phyloP scores from a whole-genome alignment of 1,139 yeast species.

The Kodamaea derodonti region DNA sequence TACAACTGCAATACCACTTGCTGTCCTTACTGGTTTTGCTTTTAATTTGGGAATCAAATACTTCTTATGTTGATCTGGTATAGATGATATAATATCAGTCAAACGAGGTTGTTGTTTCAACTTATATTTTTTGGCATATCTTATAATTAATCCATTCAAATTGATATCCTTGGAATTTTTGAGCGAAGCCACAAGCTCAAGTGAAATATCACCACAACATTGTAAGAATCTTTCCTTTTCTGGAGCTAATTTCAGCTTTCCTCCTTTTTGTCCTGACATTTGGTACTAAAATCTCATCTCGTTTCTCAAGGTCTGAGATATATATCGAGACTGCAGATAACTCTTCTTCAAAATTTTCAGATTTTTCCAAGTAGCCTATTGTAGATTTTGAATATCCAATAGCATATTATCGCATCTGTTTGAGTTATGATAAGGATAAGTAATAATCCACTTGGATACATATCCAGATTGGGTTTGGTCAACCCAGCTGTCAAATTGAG shows the following conservation, averaged over 20 bases:
- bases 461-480: no score
- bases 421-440: slow-evolving; percentile 8
- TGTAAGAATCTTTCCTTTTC: slow-evolving; percentile 91
- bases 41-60: slow-evolving; percentile 87
- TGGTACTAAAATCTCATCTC: not conserved
- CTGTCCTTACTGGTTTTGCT: slow-evolving; percentile 98
- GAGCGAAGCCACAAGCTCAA: slow-evolving; percentile 79
- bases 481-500: no score
- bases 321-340: not conserved
- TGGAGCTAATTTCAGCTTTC: slow-evolving; percentile 60
- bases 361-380: not conserved
- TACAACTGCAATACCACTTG: slow-evolving; percentile 97
- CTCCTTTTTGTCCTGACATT: not conserved
- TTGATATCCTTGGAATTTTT: slow-evolving; percentile 78
- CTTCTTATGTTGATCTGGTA: slow-evolving; percentile 93
- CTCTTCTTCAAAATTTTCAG: not conserved
- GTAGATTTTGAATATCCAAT: not conserved
- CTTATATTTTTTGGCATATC: slow-evolving; percentile 86
- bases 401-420: not conserved
- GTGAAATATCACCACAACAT: slow-evolving; percentile 89
- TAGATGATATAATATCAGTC: slow-evolving; percentile 90
- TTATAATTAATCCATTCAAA: slow-evolving; percentile 81
- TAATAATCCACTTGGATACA: no score
- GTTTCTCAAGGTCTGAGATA: not conserved
- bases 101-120: slow-evolving; percentile 89